phyloP scores from a whole-genome alignment of 2,329 filamentous ascomycete species.

The Fusarium globosum region DNA sequence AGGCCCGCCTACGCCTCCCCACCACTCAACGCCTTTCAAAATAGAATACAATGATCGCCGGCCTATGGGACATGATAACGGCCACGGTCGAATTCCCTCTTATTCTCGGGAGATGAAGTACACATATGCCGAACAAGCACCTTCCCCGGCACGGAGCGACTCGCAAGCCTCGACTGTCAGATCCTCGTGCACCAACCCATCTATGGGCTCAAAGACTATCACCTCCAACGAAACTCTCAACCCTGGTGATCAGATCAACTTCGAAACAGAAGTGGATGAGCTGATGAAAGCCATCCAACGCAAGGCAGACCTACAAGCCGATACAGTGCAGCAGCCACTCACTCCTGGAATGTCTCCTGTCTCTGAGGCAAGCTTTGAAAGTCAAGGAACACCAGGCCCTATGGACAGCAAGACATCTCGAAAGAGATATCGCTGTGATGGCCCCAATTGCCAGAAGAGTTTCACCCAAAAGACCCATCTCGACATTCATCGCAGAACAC shows the following conservation, averaged over 20 bases:
- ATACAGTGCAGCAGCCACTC: conserved; percentile 43
- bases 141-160: conserved; percentile 49
- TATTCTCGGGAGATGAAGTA: conserved; percentile 45
- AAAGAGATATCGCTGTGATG: conserved; percentile 79
- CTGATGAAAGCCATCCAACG: conserved; percentile 90
- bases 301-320: conserved; percentile 59
- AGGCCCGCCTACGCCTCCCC: conserved; percentile 50
- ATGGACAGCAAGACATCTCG: conserved; percentile 45
- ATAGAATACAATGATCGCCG: conserved; percentile 49
- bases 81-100: conserved; percentile 39
- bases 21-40: conserved; percentile 50
- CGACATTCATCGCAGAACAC: conserved; percentile 87
- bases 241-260: conserved; percentile 66
- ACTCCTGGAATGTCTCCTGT: conserved; percentile 43
- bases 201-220: conserved; percentile 54
- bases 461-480: conserved; percentile 95
- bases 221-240: conserved; percentile 59
- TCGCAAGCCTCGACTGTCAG: conserved; percentile 46
- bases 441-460: conserved; percentile 79
- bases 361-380: conserved; percentile 38
- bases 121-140: conserved; percentile 49
- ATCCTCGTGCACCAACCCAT: conserved; percentile 44
- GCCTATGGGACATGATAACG: conserved; percentile 35
- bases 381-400: conserved; percentile 35
- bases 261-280: conserved; percentile 85